Evolutionary conservation across 176 grass and related monocot species (phyloP), one percentile per base, ranked within the genome.

Genomic region (Cenchrus purpureus): DNA sequence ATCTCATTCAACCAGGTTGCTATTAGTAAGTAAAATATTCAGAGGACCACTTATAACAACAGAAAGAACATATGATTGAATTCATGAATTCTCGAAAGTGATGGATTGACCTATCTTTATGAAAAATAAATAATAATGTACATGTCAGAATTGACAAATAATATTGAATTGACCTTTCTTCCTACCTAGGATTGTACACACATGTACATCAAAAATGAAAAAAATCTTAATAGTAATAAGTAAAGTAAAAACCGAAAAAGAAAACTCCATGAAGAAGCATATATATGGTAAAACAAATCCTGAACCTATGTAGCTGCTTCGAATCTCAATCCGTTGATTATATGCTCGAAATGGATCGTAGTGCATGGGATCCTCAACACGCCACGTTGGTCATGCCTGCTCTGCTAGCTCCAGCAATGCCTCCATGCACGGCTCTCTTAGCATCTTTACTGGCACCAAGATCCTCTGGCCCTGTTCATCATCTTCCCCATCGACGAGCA

Each of bases 371-470:
- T 69, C 81, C 75, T 81, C 31, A 94, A 12, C 43, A 91, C 82
- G 9, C 92, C 92, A 12, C 16, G 43, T 43, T 94, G 54, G 44
- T 37, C 68, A 12, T 89, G 87, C 0, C 20, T 79, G 67, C 12
- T 59, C 84, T 0, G 91, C 84, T 74, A 86, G 67, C 65, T 93
- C 85, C 5, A 97, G 52, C 20, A 93, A 4, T 1, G 42, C 76
- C 2, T 49, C 45, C 2, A 95, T 80, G 68, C 68, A 86, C 0
- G 94, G 91, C 20, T 91, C 77, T 49, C 71, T 83, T 19, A 93
- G 42, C 74, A 79, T 37, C 12, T 45, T 68, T 7, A 93, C 46
- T 0, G 48, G 77, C 54, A 95, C 90, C 44, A 91, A 3, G 77
- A 96, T 81, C 46, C 81, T 73, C 80, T 93, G 53, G 10, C 64